Evolutionary conservation across 176 grass and related monocot genomes (phyloP), one percentile per base, ranked within the genome.

Genomic region (Chloris gayana): DNA sequence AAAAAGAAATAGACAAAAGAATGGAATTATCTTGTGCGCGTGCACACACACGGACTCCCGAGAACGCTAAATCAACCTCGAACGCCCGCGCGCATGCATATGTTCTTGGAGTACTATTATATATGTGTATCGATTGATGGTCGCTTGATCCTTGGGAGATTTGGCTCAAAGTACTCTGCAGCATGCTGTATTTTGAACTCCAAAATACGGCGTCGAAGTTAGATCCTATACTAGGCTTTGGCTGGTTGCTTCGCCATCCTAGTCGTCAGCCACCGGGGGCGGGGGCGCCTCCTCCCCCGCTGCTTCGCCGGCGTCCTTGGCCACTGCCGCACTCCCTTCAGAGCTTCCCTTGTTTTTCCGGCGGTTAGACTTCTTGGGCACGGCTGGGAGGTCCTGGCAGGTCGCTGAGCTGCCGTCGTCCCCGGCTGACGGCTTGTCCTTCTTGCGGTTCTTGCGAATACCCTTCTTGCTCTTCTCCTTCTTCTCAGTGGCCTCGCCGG

Each of bases 281-380:
- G 64, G 64, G 2, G 82, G 56, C 21, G 65, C 76, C 68, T 81
- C 91, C 64, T 91, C 86, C 26, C 58, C 32, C 9, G 75, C 64
- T 56, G 82, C 67, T 1, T 49, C 80, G 3, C 74, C 35, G 72
- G 62, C 67, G 56, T 66, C 78, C 25, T 85, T 87, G 63, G 85
- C 32, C 4, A 31, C 45, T 12, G 35, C 78, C 67, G 3, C 82
- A 47, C 18, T 76, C 31, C 70, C 88, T 24, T 79, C 84, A 0
- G 88, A 75, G 61, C 77, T 70, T 41, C 65, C 80, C 83, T 94
- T 97, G 79, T 69, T 85, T 84, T 84, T 90, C 78, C 85, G 72
- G 46, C 91, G 88, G 64, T 69, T 91, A 30, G 91, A 85, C 58
- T 98, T 89, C 86, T 98, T 98, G 30, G 95, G 95, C n/a, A 94